Percentiles rank a stretch among this genome's conserved stretches.
phyloP scores from a whole-genome alignment of 2,329 filamentous ascomycete species.

The Lasiodiplodia citricola region DNA sequence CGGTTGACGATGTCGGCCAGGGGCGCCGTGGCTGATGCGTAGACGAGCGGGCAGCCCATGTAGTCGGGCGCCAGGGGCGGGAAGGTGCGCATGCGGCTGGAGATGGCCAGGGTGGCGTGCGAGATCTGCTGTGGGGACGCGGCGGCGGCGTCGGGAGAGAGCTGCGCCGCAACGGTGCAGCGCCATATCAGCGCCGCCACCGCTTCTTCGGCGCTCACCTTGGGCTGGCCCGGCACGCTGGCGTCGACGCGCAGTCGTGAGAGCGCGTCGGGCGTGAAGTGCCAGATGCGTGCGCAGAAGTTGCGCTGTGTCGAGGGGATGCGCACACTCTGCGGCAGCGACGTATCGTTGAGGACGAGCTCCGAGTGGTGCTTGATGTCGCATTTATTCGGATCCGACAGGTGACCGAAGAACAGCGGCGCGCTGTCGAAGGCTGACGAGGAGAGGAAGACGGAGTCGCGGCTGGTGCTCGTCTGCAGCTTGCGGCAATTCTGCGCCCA shows the following conservation, averaged over 20 bases:
- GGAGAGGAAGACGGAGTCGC: slow-evolving; percentile 3
- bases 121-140: slow-evolving; percentile 42
- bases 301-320: background rate
- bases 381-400: slow-evolving; percentile 13
- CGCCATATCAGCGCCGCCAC: slow-evolving; percentile 57
- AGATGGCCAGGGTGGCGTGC: slow-evolving; percentile 53
- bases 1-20: background rate
- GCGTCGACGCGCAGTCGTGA: slow-evolving; percentile 35
- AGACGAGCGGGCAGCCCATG: slow-evolving; percentile 18
- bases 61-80: slow-evolving; percentile 10
- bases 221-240: slow-evolving; percentile 56
- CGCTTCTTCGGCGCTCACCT: slow-evolving; percentile 56
- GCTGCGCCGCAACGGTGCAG: slow-evolving; percentile 52
- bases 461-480: background rate
- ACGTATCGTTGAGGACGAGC: background rate
- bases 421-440: slow-evolving; percentile 19
- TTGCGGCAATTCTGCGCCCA: slow-evolving; percentile 29
- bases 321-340: background rate
- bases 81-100: background rate
- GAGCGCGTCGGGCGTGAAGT: slow-evolving; percentile 40
- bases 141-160: slow-evolving; percentile 49
- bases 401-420: slow-evolving; percentile 2
- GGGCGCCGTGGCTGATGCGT: background rate
- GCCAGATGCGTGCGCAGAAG: slow-evolving; percentile 4
- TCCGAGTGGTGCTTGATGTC: background rate